phyloP scores from a whole-genome alignment of 2,329 filamentous ascomycete species.

The Mycosphaerella sp. region DNA sequence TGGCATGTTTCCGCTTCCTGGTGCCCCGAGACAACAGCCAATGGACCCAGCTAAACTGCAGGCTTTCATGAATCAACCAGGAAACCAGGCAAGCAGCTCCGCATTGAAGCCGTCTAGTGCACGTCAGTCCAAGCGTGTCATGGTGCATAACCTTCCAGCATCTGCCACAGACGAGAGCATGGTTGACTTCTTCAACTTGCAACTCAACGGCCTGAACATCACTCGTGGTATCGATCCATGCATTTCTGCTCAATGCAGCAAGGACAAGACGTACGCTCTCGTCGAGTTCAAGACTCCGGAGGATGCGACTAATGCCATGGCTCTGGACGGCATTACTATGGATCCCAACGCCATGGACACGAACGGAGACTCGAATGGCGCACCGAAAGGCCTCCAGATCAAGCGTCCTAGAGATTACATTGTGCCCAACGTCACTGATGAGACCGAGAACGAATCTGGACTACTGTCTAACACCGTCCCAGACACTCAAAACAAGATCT shows the following conservation, averaged over 20 bases:
- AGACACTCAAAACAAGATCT: conserved; percentile 92
- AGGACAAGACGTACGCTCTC: conserved; percentile 73
- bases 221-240: conserved; percentile 80
- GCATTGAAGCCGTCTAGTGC: conserved; percentile 88
- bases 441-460: conserved; percentile 66
- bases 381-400: conserved; percentile 60
- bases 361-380: conserved; percentile 50
- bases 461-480: conserved; percentile 74
- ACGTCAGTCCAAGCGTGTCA: conserved; percentile 85
- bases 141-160: conserved; percentile 75
- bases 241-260: conserved; percentile 71
- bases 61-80: conserved; percentile 89
- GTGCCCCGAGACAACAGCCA: conserved; percentile 86
- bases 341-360: conserved; percentile 54
- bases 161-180: conserved; percentile 69
- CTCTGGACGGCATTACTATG: conserved; percentile 85
- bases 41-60: conserved; percentile 93
- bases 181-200: conserved; percentile 85
- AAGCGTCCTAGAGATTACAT: conserved; percentile 95
- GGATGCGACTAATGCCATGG: conserved; percentile 86
- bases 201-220: conserved; percentile 94
- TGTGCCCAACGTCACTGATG: conserved; percentile 71
- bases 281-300: conserved; percentile 82
- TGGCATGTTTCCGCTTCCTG: conserved; percentile 96
- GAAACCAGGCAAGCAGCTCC: conserved; percentile 63